Percentiles rank a stretch among this genome's conserved stretches.
Conservation (phyloP, 169 alveolate genomes). For the Neospora caninum region DNA sequence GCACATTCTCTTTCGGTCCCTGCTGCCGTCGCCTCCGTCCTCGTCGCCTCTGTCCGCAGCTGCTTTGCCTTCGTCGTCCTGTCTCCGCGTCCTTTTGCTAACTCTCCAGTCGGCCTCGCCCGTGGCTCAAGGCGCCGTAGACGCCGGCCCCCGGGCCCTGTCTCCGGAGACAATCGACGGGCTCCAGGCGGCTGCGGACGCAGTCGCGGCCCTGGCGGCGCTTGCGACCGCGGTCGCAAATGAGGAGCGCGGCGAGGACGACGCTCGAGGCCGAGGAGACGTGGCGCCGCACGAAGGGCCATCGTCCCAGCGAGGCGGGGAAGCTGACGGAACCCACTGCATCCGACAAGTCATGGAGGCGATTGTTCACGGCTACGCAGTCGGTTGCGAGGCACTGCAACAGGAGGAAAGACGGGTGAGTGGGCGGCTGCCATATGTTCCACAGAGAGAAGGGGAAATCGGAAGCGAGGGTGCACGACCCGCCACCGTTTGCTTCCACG, state of each 20-base stretch:
- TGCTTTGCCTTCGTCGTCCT: neutral
- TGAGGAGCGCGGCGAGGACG: neutral
- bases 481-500: no score
- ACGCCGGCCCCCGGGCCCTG: conserved; percentile 35
- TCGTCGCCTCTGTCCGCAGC: neutral
- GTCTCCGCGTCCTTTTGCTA: neutral
- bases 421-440: neutral
- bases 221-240: neutral
- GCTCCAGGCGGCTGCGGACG: conserved; percentile 23
- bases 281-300: neutral
- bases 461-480: no score
- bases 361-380: neutral
- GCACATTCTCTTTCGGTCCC: neutral
- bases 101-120: neutral
- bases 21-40: neutral
- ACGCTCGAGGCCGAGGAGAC: neutral
- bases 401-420: neutral
- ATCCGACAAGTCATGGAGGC: neutral
- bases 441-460: no score
- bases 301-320: neutral
- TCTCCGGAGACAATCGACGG: neutral
- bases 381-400: neutral
- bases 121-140: conserved; percentile 36
- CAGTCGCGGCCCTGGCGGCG: conserved; percentile 46
- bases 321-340: neutral